These are phyloP conservation scores for Boehmeria nivea DNA, from an alignment of 306 rosid species.

Conservation along the genomic window DNA sequence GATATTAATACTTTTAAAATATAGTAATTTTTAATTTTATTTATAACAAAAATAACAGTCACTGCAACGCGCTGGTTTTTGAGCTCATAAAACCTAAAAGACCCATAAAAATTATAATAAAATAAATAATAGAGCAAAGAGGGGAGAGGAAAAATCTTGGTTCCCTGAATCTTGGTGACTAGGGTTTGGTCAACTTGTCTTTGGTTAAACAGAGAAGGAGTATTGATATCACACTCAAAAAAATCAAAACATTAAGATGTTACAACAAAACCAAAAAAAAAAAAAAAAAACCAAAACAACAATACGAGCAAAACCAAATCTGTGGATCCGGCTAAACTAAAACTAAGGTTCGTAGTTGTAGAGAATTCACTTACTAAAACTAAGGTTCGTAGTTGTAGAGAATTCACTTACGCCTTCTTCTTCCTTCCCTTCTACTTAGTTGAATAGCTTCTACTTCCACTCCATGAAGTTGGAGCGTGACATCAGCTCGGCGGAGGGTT, in stretches of 20 bases:
- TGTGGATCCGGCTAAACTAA: too few species aligned
- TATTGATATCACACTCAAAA: conserved; percentile 25
- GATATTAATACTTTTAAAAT: too few species aligned
- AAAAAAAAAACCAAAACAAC: background rate
- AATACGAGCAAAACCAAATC: background rate
- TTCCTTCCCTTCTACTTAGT: conserved; percentile 45
- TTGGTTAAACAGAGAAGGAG: conserved; percentile 26
- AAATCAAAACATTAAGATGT: too few species aligned
- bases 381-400: too few species aligned
- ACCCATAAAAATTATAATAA: background rate
- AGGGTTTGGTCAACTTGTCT: conserved; percentile 33
- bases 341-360: background rate
- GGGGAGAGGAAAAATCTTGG: conserved; percentile 19
- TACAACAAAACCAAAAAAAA: background rate
- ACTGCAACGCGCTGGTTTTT: too few species aligned
- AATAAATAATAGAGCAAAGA: background rate
- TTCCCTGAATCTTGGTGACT: conserved; percentile 39
- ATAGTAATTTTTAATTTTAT: too few species aligned
- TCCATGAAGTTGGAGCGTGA: too few species aligned
- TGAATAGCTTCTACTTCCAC: too few species aligned
- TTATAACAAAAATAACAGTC: too few species aligned
- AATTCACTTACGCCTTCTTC: conserved; percentile 40
- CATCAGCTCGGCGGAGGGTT: too few species aligned
- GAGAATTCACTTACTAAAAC: too few species aligned
- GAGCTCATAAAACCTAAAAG: background rate